Conservation (phyloP, 129 eudicot genomes). For the Oenanthe sinensis region DNA sequence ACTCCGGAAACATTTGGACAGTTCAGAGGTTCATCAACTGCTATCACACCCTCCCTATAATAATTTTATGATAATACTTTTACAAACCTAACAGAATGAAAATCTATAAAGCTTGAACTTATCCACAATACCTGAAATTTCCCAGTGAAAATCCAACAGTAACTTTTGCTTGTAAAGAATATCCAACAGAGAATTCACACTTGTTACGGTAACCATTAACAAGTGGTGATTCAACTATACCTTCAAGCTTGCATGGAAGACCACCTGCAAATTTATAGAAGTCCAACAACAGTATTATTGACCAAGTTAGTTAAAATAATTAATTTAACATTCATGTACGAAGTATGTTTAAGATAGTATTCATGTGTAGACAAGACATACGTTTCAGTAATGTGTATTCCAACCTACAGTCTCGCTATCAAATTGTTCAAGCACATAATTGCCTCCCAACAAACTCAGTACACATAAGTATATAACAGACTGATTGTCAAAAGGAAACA, state of each 20-base stretch:
- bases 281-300: background rate
- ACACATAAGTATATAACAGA: background rate
- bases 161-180: conserved; percentile 60
- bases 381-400: background rate
- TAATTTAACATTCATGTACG: background rate
- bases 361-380: background rate
- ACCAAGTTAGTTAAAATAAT: background rate
- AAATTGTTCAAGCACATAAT: background rate
- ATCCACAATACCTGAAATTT: conserved; percentile 64
- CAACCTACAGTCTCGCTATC: background rate
- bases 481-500: background rate
- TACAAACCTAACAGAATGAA: background rate
- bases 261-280: conserved; percentile 46
- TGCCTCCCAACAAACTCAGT: background rate
- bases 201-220: conserved; percentile 86
- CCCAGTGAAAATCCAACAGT: conserved; percentile 91
- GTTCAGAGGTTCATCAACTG: conserved; percentile 80
- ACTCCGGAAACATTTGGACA: conserved; percentile 75
- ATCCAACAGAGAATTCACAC: conserved; percentile 92
- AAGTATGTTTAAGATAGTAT: background rate
- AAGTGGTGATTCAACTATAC: conserved; percentile 83
- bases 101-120: background rate
- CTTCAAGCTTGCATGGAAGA: conserved; percentile 91
- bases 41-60: conserved; percentile 91
- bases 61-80: background rate